Evolutionary conservation across 192 early-diverging fungal species (phyloP), one percentile per base, ranked within the genome.

Genomic region (Coemansia sp.): DNA sequence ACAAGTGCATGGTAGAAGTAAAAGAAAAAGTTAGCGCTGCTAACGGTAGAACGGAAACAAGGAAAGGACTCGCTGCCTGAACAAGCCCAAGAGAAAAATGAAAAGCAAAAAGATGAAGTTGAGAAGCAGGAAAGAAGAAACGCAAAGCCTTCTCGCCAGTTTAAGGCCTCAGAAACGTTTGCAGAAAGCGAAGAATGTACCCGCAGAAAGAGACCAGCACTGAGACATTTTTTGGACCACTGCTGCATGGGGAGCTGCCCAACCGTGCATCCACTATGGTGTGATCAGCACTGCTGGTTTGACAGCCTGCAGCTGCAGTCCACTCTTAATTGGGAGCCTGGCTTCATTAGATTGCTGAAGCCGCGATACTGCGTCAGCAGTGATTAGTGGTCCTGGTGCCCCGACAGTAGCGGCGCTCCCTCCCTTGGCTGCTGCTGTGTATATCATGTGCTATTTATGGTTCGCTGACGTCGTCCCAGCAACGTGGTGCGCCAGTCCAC

Each of bases 1-100:
- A 47, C 43, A 74, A 51, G 41, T 74, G 71, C 77, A 80, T 80
- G 68, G 6, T 54, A 49, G 25, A 27, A 43, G 61, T 22, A 39
- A 31, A 74, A 26, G 53, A 37, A 11, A 54, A 37, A 35, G 51
- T 9, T 23, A 60, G 31, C 19, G 16, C 52, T 25, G 52, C 52
- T 25, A 25, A 54, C 49, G 56, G 14, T 53, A 57, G 43, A 29
- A n/a, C 52, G 27, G 39, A 51, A 53, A 47, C 27, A 39, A 21
- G 17, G 6, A 29, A 55, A 29, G 8, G 16, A 38, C 57, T 52
- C 63, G 68, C 48, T 70, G 14, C 62, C 68, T 51, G 53, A 70
- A 70, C 61, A 59, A 70, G 68, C 38, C 12, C 29, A 69, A 26
- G 19, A 41, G 22, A 54, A 27, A 54, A 49, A 23, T 14, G 52